Percentiles rank a stretch among this genome's conserved stretches.
phyloP scores from a whole-genome alignment of 2,329 filamentous ascomycete genomes.

The Fusarium longipes region DNA sequence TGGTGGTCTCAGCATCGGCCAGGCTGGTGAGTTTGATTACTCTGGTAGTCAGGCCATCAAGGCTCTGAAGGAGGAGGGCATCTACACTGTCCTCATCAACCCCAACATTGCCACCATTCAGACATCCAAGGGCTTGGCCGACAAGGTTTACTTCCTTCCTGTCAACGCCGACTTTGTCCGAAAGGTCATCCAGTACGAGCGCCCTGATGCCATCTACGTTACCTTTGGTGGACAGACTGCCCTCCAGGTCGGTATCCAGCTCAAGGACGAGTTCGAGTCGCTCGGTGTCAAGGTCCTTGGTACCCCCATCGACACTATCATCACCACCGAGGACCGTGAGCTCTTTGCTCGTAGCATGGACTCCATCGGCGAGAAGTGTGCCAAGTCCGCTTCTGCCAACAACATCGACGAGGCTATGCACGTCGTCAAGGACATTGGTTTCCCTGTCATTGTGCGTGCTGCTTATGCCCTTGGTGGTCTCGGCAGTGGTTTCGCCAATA shows the following conservation, averaged over 20 bases:
- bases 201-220: constrained; percentile 95
- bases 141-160: constrained; percentile 98
- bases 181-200: constrained; percentile 95
- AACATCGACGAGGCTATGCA: constrained; percentile 87
- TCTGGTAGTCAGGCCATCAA: constrained; percentile 99
- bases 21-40: constrained; percentile 99
- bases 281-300: constrained; percentile 95
- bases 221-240: constrained; percentile 99
- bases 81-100: constrained; percentile 98
- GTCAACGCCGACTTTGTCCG: constrained; percentile 97
- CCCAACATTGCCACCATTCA: constrained; percentile 99
- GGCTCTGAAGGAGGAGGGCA: constrained; percentile 95
- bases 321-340: constrained; percentile 97
- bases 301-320: constrained; percentile 97
- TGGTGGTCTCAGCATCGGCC: constrained; percentile 95
- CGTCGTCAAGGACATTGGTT: constrained; percentile 92
- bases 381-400: constrained; percentile 93
- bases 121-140: constrained; percentile 95
- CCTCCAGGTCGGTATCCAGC: constrained; percentile 94
- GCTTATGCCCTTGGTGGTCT: constrained; percentile 96
- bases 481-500: constrained; percentile 93
- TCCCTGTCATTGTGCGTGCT: constrained; percentile 95
- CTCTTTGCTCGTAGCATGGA: constrained; percentile 98
- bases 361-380: constrained; percentile 96
- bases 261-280: constrained; percentile 94